Evolutionary conservation across 2,329 filamentous ascomycete genomes (phyloP).

Genomic region (Pseudopyrenochaeta lycopersici): DNA sequence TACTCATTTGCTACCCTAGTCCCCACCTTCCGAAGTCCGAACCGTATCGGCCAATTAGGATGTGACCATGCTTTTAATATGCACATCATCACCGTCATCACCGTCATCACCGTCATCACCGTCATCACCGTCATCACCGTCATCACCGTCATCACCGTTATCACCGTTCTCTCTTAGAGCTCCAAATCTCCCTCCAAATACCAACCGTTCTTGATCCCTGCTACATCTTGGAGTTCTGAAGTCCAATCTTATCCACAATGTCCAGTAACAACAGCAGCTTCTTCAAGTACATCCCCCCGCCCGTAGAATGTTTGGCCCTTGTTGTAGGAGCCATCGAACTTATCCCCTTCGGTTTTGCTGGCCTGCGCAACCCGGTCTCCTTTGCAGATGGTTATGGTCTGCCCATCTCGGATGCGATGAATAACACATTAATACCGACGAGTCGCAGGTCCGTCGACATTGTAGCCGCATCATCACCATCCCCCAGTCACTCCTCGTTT

Average conservation of each 20-base stretch:
- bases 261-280: conserved; percentile 22
- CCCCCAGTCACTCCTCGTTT: background rate
- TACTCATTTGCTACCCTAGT: too few relatives aligned
- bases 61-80: conserved; percentile 6
- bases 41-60: conserved; percentile 12
- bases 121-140: background rate
- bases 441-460: conserved; percentile 8
- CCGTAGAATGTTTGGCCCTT: conserved; percentile 34
- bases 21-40: conserved; percentile 32
- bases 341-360: conserved; percentile 29
- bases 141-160: background rate
- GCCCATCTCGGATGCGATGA: conserved; percentile 10
- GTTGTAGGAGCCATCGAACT: conserved; percentile 33
- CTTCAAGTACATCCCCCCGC: conserved; percentile 28
- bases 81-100: background rate
- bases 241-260: conserved; percentile 13
- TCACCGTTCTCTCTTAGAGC: background rate
- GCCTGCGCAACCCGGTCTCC: conserved; percentile 21
- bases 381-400: conserved; percentile 30
- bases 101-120: background rate
- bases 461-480: background rate
- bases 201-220: background rate
- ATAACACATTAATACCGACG: background rate
- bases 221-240: background rate
- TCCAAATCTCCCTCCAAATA: background rate